Percentiles rank a stretch among this genome's conserved stretches.
Evolutionary conservation across 2,329 filamentous ascomycete genomes (phyloP).

Genomic region (Ascocoryne sarcoides): DNA sequence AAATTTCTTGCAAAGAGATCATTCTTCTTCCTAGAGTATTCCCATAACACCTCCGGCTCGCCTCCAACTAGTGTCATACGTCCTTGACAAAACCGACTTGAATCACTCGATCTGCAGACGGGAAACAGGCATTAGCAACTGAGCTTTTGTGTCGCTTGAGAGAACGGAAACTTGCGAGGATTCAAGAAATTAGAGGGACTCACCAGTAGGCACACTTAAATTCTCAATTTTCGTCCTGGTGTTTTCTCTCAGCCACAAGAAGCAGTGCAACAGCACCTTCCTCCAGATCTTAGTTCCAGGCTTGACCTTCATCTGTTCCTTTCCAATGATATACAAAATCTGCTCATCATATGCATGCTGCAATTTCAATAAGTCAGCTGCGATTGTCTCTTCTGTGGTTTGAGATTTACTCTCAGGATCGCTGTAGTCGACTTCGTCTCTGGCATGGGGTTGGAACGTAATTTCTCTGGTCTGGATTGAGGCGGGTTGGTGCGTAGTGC

Average conservation of each 20-base stretch:
- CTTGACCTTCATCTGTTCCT: conserved; percentile 47
- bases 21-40: too few relatives aligned
- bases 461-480: conserved; percentile 2
- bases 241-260: conserved; percentile 58
- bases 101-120: conserved; percentile 42
- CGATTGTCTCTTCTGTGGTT: conserved; percentile 10
- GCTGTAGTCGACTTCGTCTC: conserved; percentile 4
- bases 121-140: background rate
- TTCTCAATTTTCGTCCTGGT: conserved; percentile 57
- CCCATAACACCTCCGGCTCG: background rate
- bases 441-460: conserved; percentile 4
- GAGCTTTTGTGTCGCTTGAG: too few relatives aligned
- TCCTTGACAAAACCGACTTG: conserved; percentile 64
- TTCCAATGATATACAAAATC: conserved; percentile 49
- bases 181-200: background rate
- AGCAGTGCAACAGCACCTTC: conserved; percentile 40
- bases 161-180: background rate
- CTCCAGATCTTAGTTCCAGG: conserved; percentile 33
- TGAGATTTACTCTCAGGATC: conserved; percentile 5
- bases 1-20: too few relatives aligned
- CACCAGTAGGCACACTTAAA: conserved; percentile 41
- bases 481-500: background rate
- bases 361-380: conserved; percentile 34
- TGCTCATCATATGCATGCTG: conserved; percentile 38
- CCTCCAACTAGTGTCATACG: conserved; percentile 32